phyloP scores from a whole-genome alignment of 2,329 filamentous ascomycete genomes.

The Nothophaeocryptopus gaeumannii region DNA sequence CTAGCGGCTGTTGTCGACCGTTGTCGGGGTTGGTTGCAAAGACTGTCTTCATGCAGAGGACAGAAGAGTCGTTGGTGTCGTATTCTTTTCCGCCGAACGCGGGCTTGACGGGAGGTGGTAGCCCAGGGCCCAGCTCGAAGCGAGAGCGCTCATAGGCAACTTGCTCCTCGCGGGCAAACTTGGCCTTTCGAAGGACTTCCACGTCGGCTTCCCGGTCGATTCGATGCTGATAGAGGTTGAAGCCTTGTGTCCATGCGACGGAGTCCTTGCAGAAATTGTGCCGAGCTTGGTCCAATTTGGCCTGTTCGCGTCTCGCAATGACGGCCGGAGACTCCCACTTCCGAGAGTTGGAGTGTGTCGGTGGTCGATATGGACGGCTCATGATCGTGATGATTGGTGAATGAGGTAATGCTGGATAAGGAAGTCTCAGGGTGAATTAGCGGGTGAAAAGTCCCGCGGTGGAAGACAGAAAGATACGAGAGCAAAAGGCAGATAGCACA shows the following conservation, averaged over 20 bases:
- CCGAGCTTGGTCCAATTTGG: constrained; percentile 20
- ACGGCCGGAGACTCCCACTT: constrained; percentile 20
- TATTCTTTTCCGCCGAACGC: constrained; percentile 2
- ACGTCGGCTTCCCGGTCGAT: constrained; percentile 10
- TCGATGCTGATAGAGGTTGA: constrained; percentile 27
- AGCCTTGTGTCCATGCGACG: constrained; percentile 25
- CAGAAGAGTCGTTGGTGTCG: constrained; percentile 24
- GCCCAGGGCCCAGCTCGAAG: too few relatives aligned
- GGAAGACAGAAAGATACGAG: too few relatives aligned
- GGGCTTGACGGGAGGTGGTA: too few relatives aligned
- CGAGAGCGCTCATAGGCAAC: neutral
- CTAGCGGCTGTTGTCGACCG: constrained; percentile 21
- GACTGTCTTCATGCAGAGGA: constrained; percentile 40
- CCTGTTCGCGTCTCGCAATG: constrained; percentile 2
- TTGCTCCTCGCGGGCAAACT: neutral
- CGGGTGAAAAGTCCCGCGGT: too few relatives aligned
- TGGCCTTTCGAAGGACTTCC: neutral
- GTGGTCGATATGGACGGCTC: too few relatives aligned
- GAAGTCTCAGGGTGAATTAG: too few relatives aligned
- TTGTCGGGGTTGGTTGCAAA: constrained; percentile 22
- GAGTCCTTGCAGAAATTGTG: constrained; percentile 28
- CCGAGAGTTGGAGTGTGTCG: neutral
- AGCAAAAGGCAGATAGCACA: too few relatives aligned
- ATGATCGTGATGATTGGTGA: too few relatives aligned
- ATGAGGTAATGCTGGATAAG: too few relatives aligned